These are phyloP conservation scores for Aegle marmelos DNA, from an alignment of 345 rosid genomes.

Conservation along the genomic window DNA sequence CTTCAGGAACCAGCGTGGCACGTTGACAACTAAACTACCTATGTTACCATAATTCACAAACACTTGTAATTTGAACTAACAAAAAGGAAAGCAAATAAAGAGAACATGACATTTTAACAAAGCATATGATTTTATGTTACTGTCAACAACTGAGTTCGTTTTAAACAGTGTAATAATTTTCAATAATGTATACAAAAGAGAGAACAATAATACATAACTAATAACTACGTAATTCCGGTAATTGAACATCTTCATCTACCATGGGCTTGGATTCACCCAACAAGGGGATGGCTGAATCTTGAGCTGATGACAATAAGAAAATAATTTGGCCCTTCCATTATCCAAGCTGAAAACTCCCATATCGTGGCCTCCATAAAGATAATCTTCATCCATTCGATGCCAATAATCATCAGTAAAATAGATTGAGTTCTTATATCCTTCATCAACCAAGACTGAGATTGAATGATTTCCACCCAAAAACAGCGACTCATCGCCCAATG, in stretches of 20 bases:
- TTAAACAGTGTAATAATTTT: no score
- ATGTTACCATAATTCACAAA: not conserved
- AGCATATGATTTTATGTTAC: no score
- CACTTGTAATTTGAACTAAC: not conserved
- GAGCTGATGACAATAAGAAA: not conserved
- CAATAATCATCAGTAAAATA: slow-evolving; percentile 21
- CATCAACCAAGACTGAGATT: not conserved
- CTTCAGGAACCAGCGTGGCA: not conserved
- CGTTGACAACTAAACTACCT: not conserved
- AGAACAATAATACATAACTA: not conserved
- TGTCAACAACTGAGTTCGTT: not conserved
- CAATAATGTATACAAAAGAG: not conserved
- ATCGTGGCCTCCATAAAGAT: slow-evolving; percentile 16
- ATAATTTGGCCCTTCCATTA: not conserved
- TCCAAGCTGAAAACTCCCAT: slow-evolving; percentile 7
- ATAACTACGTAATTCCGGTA: not conserved
- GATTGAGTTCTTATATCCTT: slow-evolving; percentile 6
- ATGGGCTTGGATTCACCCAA: not conserved
- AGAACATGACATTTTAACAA: not conserved
- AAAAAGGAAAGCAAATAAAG: not conserved
- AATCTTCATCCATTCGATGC: slow-evolving; percentile 12
- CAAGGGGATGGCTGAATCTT: slow-evolving; percentile 11
- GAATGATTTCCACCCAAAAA: slow-evolving; percentile 25
- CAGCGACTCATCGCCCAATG: not conserved
- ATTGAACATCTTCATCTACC: not conserved